Evolutionary conservation across 192 early-diverging fungal species (phyloP), one percentile per base, ranked within the genome.

Genomic region (Allomyces macrogynus): DNA sequence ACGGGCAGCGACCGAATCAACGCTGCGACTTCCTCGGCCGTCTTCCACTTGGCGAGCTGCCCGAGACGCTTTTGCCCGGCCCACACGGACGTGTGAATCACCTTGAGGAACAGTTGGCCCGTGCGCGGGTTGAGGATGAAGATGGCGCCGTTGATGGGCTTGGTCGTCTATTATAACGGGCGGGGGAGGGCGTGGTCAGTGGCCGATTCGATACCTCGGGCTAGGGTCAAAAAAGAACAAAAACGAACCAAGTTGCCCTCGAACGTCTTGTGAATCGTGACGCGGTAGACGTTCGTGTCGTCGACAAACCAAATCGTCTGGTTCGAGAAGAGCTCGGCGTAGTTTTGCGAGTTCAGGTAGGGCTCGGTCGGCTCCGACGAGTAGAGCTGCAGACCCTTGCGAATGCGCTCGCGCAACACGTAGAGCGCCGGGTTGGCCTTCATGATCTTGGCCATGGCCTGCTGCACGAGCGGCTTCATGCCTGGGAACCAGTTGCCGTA

Each of bases 241-340:
- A 10, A 27, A 26, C 16, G 14, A 70, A 68, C 8, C 80, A 99
- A 86, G 72, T 99, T 99, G 60, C 95, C 95, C 74, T 99, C 95
- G 67, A 95, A 97, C 8, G 95, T 99, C 84, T 95, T 95, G 79
- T 99, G 95, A 71, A 95, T 95, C 10, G 93, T 99, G 23, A 99
- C 95, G 69, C 95, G 90, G 76, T 99, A 99, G 4, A 99, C 95
- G 66, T 99, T 99, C 60, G 95, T 97, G 71, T 99, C 95, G 73
- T 99, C 95, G 44, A 99, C 89, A 73, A 99, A 99, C 95, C 95
- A 99, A 70, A 95, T 95, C 62, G 92, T 95, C 76, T 97, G 92
- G 72, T 94, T 93, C 65, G 86, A 89, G 79, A 99, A 99, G 67
- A 99, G 77, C 73, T 99, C 95, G 23, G 89, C 89, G 66, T 97